Evolutionary conservation across 768 basidiomycete genomes (phyloP).

Genomic region (Kwoniella botswanensis): DNA sequence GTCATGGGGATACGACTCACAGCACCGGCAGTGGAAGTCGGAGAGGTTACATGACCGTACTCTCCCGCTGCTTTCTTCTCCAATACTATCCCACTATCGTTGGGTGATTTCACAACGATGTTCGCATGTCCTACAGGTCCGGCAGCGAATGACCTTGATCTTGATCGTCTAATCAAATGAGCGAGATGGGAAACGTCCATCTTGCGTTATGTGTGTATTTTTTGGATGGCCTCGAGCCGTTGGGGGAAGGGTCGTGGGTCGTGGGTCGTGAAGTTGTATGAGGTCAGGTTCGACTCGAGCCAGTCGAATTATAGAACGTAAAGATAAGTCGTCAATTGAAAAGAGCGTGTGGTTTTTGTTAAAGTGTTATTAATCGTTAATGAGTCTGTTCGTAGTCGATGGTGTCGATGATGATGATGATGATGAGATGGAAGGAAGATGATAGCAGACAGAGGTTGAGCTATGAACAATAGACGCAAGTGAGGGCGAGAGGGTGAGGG

Average conservation of each 20-base stretch:
- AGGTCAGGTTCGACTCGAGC: constrained; percentile 11
- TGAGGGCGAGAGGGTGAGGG: not conserved
- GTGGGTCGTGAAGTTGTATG: not conserved
- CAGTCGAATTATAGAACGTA: constrained; percentile 20
- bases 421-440: not conserved
- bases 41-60: constrained; percentile 9
- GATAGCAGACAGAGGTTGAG: not conserved
- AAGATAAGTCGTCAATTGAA: not conserved
- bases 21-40: not conserved
- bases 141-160: constrained; percentile 22
- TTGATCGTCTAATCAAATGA: constrained; percentile 26
- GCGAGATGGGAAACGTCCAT: constrained; percentile 18
- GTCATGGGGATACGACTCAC: not conserved
- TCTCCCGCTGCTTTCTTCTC: constrained; percentile 8
- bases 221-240: not conserved
- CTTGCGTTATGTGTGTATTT: not conserved
- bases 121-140: constrained; percentile 15
- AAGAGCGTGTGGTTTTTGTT: constrained; percentile 9
- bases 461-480: not conserved
- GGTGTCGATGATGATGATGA: not conserved
- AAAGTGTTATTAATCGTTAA: not conserved
- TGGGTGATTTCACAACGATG: constrained; percentile 10
- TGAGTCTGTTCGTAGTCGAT: not conserved
- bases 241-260: not conserved
- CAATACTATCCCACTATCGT: constrained; percentile 13